Evolutionary conservation across 148 eudicot species (phyloP).

Genomic region (Arctostaphylos glauca): DNA sequence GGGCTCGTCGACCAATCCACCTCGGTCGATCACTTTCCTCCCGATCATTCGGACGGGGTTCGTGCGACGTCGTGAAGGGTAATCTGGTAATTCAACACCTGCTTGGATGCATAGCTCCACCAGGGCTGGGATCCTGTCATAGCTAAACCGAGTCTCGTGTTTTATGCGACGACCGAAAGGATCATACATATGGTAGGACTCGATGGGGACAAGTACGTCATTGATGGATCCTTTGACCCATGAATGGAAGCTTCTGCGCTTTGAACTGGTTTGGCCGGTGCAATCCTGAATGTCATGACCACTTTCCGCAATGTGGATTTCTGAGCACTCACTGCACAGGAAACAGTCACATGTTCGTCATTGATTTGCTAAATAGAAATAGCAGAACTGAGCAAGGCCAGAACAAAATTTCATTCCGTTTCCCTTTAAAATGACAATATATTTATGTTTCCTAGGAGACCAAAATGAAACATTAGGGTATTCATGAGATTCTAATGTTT

Average conservation of each 20-base stretch:
- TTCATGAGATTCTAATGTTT: neutral
- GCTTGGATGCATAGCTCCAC: conserved; percentile 99
- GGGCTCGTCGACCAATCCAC: conserved; percentile 58
- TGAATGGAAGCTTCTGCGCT: conserved; percentile 67
- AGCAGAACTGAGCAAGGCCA: neutral
- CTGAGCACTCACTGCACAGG: conserved; percentile 74
- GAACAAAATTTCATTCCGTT: neutral
- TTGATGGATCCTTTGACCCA: conserved; percentile 90
- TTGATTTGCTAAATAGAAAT: neutral
- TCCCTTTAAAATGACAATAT: neutral
- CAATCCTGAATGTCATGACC: conserved; percentile 80
- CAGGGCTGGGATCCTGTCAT: conserved; percentile 90
- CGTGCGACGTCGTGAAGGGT: conserved; percentile 82
- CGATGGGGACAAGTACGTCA: conserved; percentile 80
- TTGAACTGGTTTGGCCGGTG: conserved; percentile 50
- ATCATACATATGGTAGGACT: conserved; percentile 86
- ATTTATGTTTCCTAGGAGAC: neutral
- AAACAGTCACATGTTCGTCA: neutral
- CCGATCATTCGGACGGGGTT: conserved; percentile 76
- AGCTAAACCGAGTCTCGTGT: conserved; percentile 80
- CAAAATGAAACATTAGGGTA: neutral
- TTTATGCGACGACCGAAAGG: conserved; percentile 84
- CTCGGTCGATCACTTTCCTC: conserved; percentile 71
- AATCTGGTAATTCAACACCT: conserved; percentile 79
- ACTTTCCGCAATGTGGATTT: conserved; percentile 59